phyloP scores from a whole-genome alignment of 495 filamentous ascomycete genomes.

The Daldinia grandis region DNA sequence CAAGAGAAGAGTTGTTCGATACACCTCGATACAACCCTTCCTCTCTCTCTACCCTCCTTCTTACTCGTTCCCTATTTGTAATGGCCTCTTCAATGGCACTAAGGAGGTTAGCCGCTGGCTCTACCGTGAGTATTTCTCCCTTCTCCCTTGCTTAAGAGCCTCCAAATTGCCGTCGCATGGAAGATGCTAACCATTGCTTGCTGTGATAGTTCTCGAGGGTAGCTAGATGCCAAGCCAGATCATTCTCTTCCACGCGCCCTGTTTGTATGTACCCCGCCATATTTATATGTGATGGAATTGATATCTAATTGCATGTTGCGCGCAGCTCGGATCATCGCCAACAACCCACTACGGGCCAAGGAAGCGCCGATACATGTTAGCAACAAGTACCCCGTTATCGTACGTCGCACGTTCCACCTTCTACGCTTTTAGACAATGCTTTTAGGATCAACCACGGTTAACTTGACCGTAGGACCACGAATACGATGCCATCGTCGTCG shows the following conservation, averaged over 20 bases:
- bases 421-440: neutral
- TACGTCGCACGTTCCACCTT: constrained; percentile 58
- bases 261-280: constrained; percentile 65
- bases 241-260: constrained; percentile 86
- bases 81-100: constrained; percentile 63
- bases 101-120: constrained; percentile 56
- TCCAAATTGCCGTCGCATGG: constrained; percentile 5
- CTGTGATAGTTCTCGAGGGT: constrained; percentile 57
- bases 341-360: constrained; percentile 85
- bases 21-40: constrained; percentile 27
- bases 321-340: constrained; percentile 76
- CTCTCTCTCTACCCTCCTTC: constrained; percentile 20
- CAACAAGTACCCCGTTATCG: constrained; percentile 90
- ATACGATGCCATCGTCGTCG: constrained; percentile 88
- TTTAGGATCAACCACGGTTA: constrained; percentile 31
- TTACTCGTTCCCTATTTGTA: constrained; percentile 31
- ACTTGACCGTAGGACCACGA: constrained; percentile 60
- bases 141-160: constrained; percentile 26
- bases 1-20: constrained; percentile 42
- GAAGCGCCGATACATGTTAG: constrained; percentile 85
- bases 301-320: constrained; percentile 24
- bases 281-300: constrained; percentile 37
- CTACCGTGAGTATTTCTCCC: constrained; percentile 52
- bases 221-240: constrained; percentile 64
- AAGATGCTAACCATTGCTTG: constrained; percentile 3